Base-by-base conservation (phyloP, 768 basidiomycete genomes). In the Boletellus sp. region DNA sequence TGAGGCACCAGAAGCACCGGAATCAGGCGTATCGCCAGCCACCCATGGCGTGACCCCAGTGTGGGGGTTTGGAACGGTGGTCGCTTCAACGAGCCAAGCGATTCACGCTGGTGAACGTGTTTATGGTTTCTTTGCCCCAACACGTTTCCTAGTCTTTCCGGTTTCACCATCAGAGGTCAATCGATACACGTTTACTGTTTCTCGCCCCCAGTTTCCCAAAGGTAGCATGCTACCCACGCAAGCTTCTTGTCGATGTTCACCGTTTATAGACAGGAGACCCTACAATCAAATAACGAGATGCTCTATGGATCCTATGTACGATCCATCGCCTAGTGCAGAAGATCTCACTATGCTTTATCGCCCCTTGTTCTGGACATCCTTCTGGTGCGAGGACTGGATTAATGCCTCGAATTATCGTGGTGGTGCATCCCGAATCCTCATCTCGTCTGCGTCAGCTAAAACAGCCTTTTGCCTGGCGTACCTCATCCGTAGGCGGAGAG, bases 331-430 rank as follows among this genome's bases (percentile, higher is more conserved):
- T 0, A 53, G 60, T 1, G 64, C 68, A 1, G 85, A 87, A 62
- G 84, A 85, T 57, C 69, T 85, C 35, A 79, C 77, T 0, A 86
- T 87, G 85, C 75, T 87, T 15, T 87, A 83, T 54, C 76, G 84
- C 0, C 84, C 85, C 0, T 71, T 87, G 15, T 87, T 85, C 64
- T 87, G 85, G 85, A 86, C 85, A 0, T 76, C 85, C 1, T 87
- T 78, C 54, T 87, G 85, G 85, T 84, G 76, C 54, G 83, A 87
- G 62, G 85, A 87, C 59, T 87, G 83, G 83, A 61, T 87, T 6
- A 67, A 75, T 48, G 67, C 73, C 6, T 71, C 76, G 3, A 56
- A 62, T 20, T 86, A 85, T 60, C 72, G 76, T 9, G 75, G 71
- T 1, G 77, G 72, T 6, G 74, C 74, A 4, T 70, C 69, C 3